Evolutionary conservation across 768 basidiomycete species (phyloP), one percentile per base, ranked within the genome.

Genomic region (Pleurotus citrinopileatus): DNA sequence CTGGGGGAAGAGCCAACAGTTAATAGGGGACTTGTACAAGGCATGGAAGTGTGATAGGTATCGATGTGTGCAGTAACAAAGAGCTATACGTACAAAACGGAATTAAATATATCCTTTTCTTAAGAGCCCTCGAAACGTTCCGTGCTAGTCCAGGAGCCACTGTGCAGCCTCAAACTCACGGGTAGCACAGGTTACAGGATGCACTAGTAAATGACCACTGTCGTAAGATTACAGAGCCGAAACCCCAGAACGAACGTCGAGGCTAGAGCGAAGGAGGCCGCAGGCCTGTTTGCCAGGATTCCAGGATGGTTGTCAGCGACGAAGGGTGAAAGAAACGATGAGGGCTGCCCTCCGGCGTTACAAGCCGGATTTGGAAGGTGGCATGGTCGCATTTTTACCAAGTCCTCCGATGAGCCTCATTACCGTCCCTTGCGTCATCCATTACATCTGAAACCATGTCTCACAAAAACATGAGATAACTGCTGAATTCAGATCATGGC

Each of bases 141-240:
- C 10, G 10, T 44, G 20, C 23, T 51, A 51, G 48, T n/a, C 48
- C 27, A 51, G 48, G 48, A 51, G 27, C 34, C 13, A 10, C n/a
- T n/a, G 4, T 15, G 20, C 45, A 47, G n/a, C 19, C 48, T 51
- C 48, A 51, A 51, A 51, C 48, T 37, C 34, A 7, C 12, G 48
- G 48, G 34, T 12, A 37, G 48, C 48, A 51, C 48, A 51, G 48
- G 48, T 36, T 51, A 34, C 19, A 13, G 17, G 37, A 36, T 23
- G 48, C 48, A 25, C 48, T 51, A 51, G 32, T 23, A 37, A 22
- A 34, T 51, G 15, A 20, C 19, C 48, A 47, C 45, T 47, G 45
- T 26, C 45, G n/a, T n/a, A n/a, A n/a, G n/a, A n/a, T n/a, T n/a
- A n/a, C n/a, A n/a, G n/a, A n/a, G n/a, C 20, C 45, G n/a, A 26